Evolutionary conservation across 176 grass and related monocot genomes (phyloP).

Genomic region (Ensete glaucum): DNA sequence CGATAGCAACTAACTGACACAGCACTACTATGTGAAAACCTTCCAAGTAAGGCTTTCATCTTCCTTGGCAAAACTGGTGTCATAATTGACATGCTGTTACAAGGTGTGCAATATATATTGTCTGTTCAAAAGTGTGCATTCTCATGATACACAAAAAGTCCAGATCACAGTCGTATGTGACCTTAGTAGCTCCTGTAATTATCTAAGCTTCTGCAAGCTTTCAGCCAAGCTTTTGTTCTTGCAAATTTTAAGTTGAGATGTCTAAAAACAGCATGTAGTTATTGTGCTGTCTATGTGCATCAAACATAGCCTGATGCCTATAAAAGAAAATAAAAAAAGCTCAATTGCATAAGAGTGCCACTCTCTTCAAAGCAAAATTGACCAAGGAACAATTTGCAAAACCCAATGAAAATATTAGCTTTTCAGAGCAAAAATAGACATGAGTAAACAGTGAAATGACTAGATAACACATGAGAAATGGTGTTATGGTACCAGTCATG

Average conservation of each 20-base stretch:
- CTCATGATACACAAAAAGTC: neutral
- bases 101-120: neutral
- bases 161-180: neutral
- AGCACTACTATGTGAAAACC: no score
- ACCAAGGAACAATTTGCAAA: neutral
- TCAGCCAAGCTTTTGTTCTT: neutral
- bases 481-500: constrained; percentile 63
- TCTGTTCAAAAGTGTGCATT: neutral
- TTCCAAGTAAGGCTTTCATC: no score
- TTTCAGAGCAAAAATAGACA: neutral
- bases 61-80: neutral
- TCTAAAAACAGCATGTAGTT: neutral
- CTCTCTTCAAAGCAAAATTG: neutral
- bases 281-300: neutral
- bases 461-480: constrained; percentile 1
- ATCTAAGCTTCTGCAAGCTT: neutral
- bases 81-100: neutral
- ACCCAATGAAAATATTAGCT: neutral
- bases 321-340: neutral
- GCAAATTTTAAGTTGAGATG: neutral
- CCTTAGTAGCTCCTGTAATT: neutral
- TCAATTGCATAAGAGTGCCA: neutral
- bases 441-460: neutral
- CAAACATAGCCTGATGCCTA: neutral
- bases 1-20: no score